phyloP scores from a whole-genome alignment of 768 basidiomycete genomes.

The Mycena olivaceomarginata region DNA sequence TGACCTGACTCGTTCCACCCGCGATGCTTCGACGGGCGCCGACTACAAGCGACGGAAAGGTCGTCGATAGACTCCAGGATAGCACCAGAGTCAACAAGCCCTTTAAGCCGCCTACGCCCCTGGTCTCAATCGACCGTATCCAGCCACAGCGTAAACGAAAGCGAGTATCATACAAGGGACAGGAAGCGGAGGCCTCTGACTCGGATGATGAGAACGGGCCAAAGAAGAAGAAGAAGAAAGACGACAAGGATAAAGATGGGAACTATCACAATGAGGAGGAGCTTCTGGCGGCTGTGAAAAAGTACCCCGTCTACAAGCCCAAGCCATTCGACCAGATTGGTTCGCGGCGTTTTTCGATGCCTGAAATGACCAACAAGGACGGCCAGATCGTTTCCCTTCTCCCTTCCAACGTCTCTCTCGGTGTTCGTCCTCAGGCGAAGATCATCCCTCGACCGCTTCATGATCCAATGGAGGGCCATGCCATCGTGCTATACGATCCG shows the following conservation, averaged over 20 bases:
- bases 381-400: slow-evolving; percentile 76
- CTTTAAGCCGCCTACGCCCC: slow-evolving; percentile 83
- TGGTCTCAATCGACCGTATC: slow-evolving; percentile 65
- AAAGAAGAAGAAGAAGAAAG: slow-evolving; percentile 83
- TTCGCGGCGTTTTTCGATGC: slow-evolving; percentile 86
- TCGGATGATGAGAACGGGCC: slow-evolving; percentile 71
- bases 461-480: slow-evolving; percentile 98
- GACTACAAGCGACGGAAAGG: slow-evolving; percentile 81
- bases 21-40: slow-evolving; percentile 83
- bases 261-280: slow-evolving; percentile 78
- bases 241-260: slow-evolving; percentile 71
- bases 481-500: slow-evolving; percentile 97
- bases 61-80: slow-evolving; percentile 81
- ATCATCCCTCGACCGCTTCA: slow-evolving; percentile 94
- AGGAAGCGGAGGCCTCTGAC: slow-evolving; percentile 74
- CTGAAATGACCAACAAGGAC: slow-evolving; percentile 83
- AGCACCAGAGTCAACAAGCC: slow-evolving; percentile 85
- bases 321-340: slow-evolving; percentile 81
- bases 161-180: slow-evolving; percentile 90
- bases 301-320: slow-evolving; percentile 87
- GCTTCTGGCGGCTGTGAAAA: slow-evolving; percentile 77
- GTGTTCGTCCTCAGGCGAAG: slow-evolving; percentile 87
- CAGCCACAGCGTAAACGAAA: slow-evolving; percentile 90
- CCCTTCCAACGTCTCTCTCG: slow-evolving; percentile 85
- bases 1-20: neutral